Conservation (phyloP, 306 rosid species). For the Astragalus membranaceus region DNA sequence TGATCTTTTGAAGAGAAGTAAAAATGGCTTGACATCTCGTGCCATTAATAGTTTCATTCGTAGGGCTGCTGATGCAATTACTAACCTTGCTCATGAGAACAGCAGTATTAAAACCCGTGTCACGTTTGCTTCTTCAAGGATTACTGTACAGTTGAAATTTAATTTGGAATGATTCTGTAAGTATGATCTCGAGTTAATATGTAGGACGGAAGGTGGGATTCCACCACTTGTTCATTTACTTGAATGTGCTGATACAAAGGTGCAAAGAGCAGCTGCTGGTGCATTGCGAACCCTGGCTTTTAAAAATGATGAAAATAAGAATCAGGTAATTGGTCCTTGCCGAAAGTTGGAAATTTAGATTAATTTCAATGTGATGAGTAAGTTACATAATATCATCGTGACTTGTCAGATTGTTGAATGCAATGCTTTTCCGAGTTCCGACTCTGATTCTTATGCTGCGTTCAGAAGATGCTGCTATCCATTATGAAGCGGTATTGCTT, state of each 20-base stretch:
- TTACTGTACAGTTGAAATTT: conserved; percentile 4
- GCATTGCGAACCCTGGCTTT: conserved; percentile 92
- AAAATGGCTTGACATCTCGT: conserved; percentile 46
- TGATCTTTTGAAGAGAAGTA: conserved; percentile 76
- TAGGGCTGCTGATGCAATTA: conserved; percentile 94
- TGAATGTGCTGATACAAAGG: conserved; percentile 83
- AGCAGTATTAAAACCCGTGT: conserved; percentile 89
- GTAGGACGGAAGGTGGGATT: conserved; percentile 95
- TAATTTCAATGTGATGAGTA: background rate
- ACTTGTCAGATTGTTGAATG: conserved; percentile 89
- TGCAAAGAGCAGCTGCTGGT: conserved; percentile 99
- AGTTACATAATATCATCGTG: background rate
- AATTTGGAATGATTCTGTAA: background rate
- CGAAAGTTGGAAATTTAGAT: conserved; percentile 4
- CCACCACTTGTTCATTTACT: conserved; percentile 97
- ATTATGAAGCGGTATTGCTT: conserved; percentile 86
- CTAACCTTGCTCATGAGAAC: conserved; percentile 98
- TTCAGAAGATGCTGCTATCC: conserved; percentile 95
- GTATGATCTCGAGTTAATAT: conserved; percentile 19
- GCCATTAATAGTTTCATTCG: conserved; percentile 88
- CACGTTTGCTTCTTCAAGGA: conserved; percentile 52
- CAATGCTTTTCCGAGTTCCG: conserved; percentile 95
- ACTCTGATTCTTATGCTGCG: conserved; percentile 92
- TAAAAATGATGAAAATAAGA: conserved; percentile 92
- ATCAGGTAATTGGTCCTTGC: conserved; percentile 54